Conservation (phyloP, 164 flowering plant genomes). For the Magnolia officinalis region DNA sequence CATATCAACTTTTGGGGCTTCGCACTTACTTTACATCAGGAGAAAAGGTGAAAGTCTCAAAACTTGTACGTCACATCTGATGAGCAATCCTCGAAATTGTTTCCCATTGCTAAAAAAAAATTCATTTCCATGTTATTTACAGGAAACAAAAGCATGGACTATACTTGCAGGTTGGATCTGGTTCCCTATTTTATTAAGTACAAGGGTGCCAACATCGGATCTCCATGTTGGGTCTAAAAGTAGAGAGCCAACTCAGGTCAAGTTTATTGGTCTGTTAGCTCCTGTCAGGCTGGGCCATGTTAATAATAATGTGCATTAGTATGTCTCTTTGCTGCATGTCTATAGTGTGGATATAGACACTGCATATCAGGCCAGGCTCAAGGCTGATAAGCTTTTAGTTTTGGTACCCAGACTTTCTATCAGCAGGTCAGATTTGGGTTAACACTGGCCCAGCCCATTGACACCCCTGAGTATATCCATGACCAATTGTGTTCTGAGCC, state of each 20-base stretch:
- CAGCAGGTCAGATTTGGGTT: background rate
- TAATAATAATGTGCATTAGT: background rate
- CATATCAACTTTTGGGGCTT: slow-evolving; percentile 76
- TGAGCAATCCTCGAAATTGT: slow-evolving; percentile 1
- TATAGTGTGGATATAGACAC: background rate
- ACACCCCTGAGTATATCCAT: background rate
- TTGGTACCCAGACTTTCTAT: background rate
- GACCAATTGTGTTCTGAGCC: too few species aligned
- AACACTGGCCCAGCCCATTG: background rate
- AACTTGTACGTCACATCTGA: background rate
- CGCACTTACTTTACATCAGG: slow-evolving; percentile 96
- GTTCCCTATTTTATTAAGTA: background rate
- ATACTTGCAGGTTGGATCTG: slow-evolving; percentile 72
- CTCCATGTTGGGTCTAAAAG: background rate
- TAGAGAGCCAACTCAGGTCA: background rate
- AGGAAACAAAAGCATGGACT: slow-evolving; percentile 99
- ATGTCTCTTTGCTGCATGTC: background rate
- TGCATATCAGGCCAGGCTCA: background rate
- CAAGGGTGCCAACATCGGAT: background rate
- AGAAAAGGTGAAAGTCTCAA: slow-evolving; percentile 59
- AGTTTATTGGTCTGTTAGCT: background rate
- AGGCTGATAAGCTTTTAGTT: background rate
- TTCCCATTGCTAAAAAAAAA: background rate
- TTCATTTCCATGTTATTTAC: slow-evolving; percentile 14
- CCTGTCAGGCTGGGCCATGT: background rate